Evolutionary conservation across 139 green algal genomes (phyloP).

Genomic region (Chlamydomonas sphaeroides): DNA sequence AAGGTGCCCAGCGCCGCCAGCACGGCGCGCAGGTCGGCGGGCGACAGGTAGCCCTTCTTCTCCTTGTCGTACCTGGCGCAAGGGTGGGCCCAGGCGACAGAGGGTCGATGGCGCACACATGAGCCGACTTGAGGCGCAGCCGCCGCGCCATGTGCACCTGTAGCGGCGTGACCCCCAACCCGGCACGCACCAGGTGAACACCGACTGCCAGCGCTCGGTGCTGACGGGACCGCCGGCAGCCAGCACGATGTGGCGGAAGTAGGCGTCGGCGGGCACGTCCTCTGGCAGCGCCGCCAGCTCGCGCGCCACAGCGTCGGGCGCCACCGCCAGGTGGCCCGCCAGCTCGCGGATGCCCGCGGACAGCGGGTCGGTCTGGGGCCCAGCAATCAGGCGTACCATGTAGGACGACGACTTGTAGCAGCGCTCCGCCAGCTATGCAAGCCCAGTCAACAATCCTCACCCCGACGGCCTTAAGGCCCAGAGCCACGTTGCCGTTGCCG

Average conservation of each 20-base stretch:
- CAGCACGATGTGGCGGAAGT: constrained; percentile 26
- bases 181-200: constrained; percentile 16
- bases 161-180: too few relatives aligned
- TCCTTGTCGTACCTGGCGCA: constrained; percentile 53
- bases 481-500: constrained; percentile 55
- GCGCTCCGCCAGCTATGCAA: too few relatives aligned
- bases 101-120: too few relatives aligned
- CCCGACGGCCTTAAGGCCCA: constrained; percentile 27
- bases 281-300: constrained; percentile 43
- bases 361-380: not conserved
- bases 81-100: too few relatives aligned
- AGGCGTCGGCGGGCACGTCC: constrained; percentile 10
- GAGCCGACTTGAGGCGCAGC: too few relatives aligned
- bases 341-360: not conserved
- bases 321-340: not conserved
- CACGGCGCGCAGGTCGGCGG: constrained; percentile 19
- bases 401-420: not conserved
- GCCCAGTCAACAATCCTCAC: not conserved
- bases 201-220: not conserved
- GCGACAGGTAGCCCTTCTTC: constrained; percentile 16
- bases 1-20: constrained; percentile 67
- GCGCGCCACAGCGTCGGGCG: not conserved
- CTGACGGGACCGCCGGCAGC: too few relatives aligned
- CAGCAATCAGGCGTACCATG: not conserved
- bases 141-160: too few relatives aligned